These are phyloP conservation scores for Acaromyces ingoldii DNA, from an alignment of 1,284 basidiomycete genomes.

Conservation along the genomic window DNA sequence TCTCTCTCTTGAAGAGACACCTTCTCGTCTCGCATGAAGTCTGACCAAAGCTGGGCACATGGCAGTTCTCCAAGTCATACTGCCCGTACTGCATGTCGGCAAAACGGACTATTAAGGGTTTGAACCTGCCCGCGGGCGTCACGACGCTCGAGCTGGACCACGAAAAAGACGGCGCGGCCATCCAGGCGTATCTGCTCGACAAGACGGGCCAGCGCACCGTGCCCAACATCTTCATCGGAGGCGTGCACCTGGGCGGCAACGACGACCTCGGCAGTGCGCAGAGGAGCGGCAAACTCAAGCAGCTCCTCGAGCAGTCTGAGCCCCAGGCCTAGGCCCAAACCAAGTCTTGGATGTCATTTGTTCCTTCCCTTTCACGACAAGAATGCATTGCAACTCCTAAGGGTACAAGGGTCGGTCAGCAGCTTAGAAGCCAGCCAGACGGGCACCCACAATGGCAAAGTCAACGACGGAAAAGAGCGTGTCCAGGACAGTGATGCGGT, in stretches of 20 bases:
- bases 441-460: not conserved
- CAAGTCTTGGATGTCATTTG: too few relatives aligned
- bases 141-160: slow-evolving; percentile 52
- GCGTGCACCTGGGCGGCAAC: slow-evolving; percentile 51
- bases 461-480: not conserved
- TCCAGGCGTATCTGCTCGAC: slow-evolving; percentile 50
- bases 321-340: too few relatives aligned
- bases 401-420: too few relatives aligned
- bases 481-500: not conserved
- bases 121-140: slow-evolving; percentile 18
- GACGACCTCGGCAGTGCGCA: slow-evolving; percentile 37
- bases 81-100: not conserved
- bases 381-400: too few relatives aligned
- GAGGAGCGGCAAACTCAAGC: slow-evolving; percentile 47
- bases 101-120: not conserved
- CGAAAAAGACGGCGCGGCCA: slow-evolving; percentile 43
- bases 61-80: slow-evolving; percentile 4
- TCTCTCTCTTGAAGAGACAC: too few relatives aligned
- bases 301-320: slow-evolving; percentile 34
- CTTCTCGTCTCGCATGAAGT: too few relatives aligned
- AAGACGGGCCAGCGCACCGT: slow-evolving; percentile 54
- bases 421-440: not conserved
- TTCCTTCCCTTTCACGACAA: too few relatives aligned
- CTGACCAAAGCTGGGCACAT: too few relatives aligned
- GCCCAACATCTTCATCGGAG: slow-evolving; percentile 53